phyloP scores from a whole-genome alignment of 306 rosid species.

The Malus domestica region ASM211411v1 NC_041799.1:39874501-39875000 shows the following conservation, averaged over 20 bases:
- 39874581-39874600: slow-evolving; percentile 94
- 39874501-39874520: slow-evolving; percentile 21
- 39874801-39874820: slow-evolving; percentile 88
- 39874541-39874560: slow-evolving; percentile 75
- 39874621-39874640: slow-evolving; percentile 88
- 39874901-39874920: slow-evolving; percentile 55
- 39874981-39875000: slow-evolving; percentile 46
- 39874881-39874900: slow-evolving; percentile 77
- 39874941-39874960: slow-evolving; percentile 82
- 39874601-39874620: slow-evolving; percentile 98
- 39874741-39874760: neutral
- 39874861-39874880: slow-evolving; percentile 87
- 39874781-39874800: slow-evolving; percentile 94
- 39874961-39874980: slow-evolving; percentile 70
- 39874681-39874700: slow-evolving; percentile 84
- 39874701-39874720: neutral
- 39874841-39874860: slow-evolving; percentile 94
- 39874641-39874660: slow-evolving; percentile 83
- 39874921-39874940: slow-evolving; percentile 80
- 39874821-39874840: slow-evolving; percentile 86
- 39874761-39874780: slow-evolving; percentile 19
- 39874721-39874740: neutral
- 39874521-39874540: slow-evolving; percentile 31
- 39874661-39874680: slow-evolving; percentile 90
- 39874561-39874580: slow-evolving; percentile 75